Evolutionary conservation across 345 rosid species (phyloP).

Genomic region (Moringa oleifera): DNA sequence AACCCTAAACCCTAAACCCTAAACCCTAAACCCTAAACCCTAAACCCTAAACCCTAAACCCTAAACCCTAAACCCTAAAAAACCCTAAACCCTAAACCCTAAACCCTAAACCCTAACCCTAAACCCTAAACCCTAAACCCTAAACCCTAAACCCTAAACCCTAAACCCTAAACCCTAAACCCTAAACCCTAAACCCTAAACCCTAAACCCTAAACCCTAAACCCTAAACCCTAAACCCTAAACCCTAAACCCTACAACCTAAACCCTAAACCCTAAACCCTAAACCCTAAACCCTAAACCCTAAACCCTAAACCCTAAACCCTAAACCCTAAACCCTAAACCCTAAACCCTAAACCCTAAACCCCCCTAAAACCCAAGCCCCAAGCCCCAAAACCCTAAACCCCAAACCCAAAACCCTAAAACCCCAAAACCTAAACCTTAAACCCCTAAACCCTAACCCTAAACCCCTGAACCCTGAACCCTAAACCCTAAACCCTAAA

Average conservation of each 20-base stretch:
- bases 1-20: slow-evolving; percentile 13
- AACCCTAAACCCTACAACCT: too few species aligned
- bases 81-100: too few species aligned
- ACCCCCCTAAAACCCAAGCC: slow-evolving; percentile 1
- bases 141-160: slow-evolving; percentile 10
- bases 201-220: slow-evolving; percentile 19
- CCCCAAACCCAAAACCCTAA: slow-evolving; percentile 16
- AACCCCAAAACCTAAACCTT: slow-evolving; percentile 13
- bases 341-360: slow-evolving; percentile 18
- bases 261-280: slow-evolving; percentile 24
- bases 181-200: too few species aligned
- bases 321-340: slow-evolving; percentile 23
- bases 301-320: slow-evolving; percentile 18
- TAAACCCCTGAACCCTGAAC: slow-evolving; percentile 8
- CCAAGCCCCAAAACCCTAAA: slow-evolving; percentile 19
- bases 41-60: slow-evolving; percentile 19
- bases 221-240: too few species aligned
- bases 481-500: slow-evolving; percentile 15
- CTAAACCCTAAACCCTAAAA: too few species aligned
- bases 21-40: too few species aligned
- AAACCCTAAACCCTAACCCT: slow-evolving; percentile 14
- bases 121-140: slow-evolving; percentile 14
- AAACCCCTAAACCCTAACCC: too few species aligned
- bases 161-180: too few species aligned
- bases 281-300: slow-evolving; percentile 18